Evolutionary conservation across 345 rosid species (phyloP), one percentile per base, ranked within the genome.

Genomic region (Kandelia obovata): DNA sequence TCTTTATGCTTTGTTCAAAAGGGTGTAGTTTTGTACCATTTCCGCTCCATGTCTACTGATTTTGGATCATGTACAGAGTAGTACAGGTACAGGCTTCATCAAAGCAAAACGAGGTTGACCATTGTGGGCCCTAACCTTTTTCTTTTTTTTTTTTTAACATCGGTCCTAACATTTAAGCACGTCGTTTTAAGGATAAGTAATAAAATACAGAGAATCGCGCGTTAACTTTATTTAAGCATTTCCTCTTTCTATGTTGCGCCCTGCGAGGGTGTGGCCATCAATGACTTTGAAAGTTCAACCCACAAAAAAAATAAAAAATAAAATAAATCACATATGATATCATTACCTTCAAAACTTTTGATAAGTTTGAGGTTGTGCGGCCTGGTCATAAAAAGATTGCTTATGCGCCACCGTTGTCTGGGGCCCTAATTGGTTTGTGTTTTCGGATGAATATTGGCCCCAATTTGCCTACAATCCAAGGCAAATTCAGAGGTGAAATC

Each of bases 321-420:
- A 58, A 5, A 5, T 20, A 26, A 53, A 9, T 57, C 58, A 2
- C 3, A 0, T 10, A 9, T 39, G 15, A 2, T 39, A 8, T 56
- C 59, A 56, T 23, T 7, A 15, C 5, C 16, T 21, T 23, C 59
- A 1, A 9, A 26, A 43, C 16, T 56, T 78, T 79, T 71, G 58
- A 65, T 39, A 27, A 72, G 68, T 39, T 51, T 62, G 62, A 75
- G 77, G 82, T 75, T 74, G 32, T 43, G 19, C 3, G 49, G 49
- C 17, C 49, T 43, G 49, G 16, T 13, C 1, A 13, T 43, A 13
- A 43, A 43, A 43, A 43, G 1, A 43, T 43, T 13, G 37, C 3
- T 43, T 43, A 13, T 56, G 59, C 30, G 30, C 10, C 30, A 25
- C 1, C 59, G 16, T 25, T 55, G 59, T 55, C 30, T 3, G 23